These are phyloP conservation scores for Marvania coccoides DNA, from an alignment of 139 green algal genomes.

Conservation along the genomic window DNA sequence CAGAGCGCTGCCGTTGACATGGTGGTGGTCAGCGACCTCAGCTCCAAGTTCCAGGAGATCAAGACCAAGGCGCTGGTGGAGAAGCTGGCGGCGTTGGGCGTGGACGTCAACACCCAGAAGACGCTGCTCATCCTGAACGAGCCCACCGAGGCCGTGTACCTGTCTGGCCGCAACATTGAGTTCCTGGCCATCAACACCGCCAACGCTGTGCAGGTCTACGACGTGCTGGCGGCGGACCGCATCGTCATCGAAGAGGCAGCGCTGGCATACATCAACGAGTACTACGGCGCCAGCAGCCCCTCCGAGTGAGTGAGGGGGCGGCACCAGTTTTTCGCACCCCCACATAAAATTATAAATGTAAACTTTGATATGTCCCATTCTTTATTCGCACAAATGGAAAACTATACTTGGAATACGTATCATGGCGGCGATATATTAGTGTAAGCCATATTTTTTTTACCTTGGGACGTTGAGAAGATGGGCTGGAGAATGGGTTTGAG, in stretches of 20 bases:
- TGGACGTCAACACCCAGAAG: slow-evolving; percentile 40
- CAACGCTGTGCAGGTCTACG: slow-evolving; percentile 61
- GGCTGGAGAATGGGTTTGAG: too few species aligned
- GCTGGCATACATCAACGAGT: slow-evolving; percentile 52
- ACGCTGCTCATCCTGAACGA: slow-evolving; percentile 39
- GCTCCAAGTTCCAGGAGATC: slow-evolving; percentile 22
- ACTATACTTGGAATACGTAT: too few species aligned
- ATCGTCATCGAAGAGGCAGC: slow-evolving; percentile 84
- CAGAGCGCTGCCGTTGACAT: slow-evolving; percentile 78
- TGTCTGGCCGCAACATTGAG: slow-evolving; percentile 63
- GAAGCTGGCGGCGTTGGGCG: slow-evolving; percentile 55
- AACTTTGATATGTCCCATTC: too few species aligned
- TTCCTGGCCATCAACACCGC: slow-evolving; percentile 51
- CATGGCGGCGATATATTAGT: too few species aligned
- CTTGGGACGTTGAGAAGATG: too few species aligned
- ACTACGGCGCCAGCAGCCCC: slow-evolving; percentile 3
- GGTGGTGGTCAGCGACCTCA: slow-evolving; percentile 75
- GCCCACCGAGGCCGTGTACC: slow-evolving; percentile 36
- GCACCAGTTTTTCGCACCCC: too few species aligned
- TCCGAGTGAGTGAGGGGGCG: too few species aligned
- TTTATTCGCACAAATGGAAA: too few species aligned
- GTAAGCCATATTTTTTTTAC: too few species aligned
- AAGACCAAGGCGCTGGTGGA: slow-evolving; percentile 83
- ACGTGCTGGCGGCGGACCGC: slow-evolving; percentile 86
- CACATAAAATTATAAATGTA: too few species aligned